Conservation (phyloP, 164 flowering plant species). For the Santalum album region DNA sequence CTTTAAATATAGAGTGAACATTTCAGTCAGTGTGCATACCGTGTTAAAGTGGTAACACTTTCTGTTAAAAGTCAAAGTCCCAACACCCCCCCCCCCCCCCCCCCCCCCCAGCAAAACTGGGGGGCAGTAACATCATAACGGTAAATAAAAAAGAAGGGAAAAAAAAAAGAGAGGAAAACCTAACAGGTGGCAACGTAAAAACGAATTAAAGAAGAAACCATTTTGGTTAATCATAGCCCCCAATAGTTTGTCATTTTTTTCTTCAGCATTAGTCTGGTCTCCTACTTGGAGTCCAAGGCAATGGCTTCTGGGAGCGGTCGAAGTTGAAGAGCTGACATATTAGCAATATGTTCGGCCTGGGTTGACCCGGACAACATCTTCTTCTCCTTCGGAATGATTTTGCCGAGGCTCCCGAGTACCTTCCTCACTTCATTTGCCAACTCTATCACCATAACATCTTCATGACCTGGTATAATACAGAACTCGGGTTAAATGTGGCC, state of each 20-base stretch:
- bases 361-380: conserved; percentile 21
- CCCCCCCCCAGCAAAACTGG: too few species aligned
- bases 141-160: too few species aligned
- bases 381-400: conserved; percentile 22
- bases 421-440: conserved; percentile 90
- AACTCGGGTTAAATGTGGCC: background rate
- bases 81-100: conserved; percentile 7
- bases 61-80: background rate
- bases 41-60: too few species aligned
- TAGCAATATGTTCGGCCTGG: conserved; percentile 26
- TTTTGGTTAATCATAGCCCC: conserved; percentile 15
- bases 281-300: conserved; percentile 36
- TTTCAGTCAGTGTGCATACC: too few species aligned
- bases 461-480: conserved; percentile 49
- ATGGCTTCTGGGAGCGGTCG: conserved; percentile 48
- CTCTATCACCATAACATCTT: conserved; percentile 70
- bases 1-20: too few species aligned
- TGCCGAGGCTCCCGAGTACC: conserved; percentile 33
- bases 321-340: conserved; percentile 34
- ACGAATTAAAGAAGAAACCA: too few species aligned
- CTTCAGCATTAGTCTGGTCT: background rate
- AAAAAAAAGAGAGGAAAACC: too few species aligned
- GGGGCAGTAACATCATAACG: too few species aligned
- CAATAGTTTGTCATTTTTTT: conserved; percentile 1
- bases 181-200: too few species aligned